phyloP scores from a whole-genome alignment of 108 stramenopile genomes.

The Conticribra weissflogii region DNA sequence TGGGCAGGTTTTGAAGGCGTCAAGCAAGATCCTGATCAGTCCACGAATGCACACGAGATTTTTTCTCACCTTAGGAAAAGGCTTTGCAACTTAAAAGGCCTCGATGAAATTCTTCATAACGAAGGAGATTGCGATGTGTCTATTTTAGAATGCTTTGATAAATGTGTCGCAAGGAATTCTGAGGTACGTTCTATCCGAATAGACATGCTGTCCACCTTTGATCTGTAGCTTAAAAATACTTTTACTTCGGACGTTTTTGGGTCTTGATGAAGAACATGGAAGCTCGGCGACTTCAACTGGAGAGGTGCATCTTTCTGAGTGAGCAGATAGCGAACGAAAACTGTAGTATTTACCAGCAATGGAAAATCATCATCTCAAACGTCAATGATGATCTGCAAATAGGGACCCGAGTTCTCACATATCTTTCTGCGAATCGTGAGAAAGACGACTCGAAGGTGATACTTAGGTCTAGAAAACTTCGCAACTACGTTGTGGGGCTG shows the following conservation, averaged over 20 bases:
- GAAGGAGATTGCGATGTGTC: background rate
- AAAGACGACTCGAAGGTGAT: slow-evolving; percentile 28
- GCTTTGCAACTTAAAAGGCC: background rate
- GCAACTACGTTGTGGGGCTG: slow-evolving; percentile 50
- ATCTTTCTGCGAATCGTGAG: slow-evolving; percentile 14
- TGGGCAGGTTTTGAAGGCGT: background rate
- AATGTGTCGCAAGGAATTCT: background rate
- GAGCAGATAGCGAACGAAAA: slow-evolving; percentile 20
- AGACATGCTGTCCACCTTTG: too few species aligned
- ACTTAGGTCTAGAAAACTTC: slow-evolving; percentile 34
- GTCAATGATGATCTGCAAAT: slow-evolving; percentile 36
- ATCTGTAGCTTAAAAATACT: background rate
- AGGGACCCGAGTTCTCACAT: slow-evolving; percentile 26
- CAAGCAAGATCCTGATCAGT: background rate
- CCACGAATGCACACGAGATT: background rate
- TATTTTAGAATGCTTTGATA: slow-evolving; percentile 13
- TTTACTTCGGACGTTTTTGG: background rate
- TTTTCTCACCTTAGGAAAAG: background rate
- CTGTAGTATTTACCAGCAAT: slow-evolving; percentile 12
- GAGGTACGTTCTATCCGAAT: background rate
- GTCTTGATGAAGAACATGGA: background rate
- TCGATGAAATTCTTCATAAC: background rate
- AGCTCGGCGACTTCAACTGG: background rate
- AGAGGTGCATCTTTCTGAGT: slow-evolving; percentile 12
- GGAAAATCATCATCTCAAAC: slow-evolving; percentile 32